Evolutionary conservation across 148 eudicot species (phyloP).

Genomic region (Spergularia marina): DNA sequence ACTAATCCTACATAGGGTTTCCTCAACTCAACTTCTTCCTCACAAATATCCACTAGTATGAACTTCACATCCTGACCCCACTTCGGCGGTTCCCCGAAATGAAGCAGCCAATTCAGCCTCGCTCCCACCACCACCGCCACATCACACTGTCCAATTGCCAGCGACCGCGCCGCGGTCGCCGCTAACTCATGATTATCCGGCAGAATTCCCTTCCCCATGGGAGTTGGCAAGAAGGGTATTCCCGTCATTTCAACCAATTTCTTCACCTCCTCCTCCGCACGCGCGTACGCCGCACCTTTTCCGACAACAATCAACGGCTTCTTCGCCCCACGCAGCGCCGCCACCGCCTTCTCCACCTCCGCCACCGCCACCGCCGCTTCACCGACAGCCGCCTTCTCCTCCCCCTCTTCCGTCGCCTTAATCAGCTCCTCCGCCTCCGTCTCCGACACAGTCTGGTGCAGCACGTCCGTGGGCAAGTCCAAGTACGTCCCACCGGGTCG

Average conservation of each 20-base stretch:
- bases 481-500: constrained; percentile 87
- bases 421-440: constrained; percentile 57
- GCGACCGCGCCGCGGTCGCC: constrained; percentile 82
- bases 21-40: constrained; percentile 76
- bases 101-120: constrained; percentile 89
- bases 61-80: constrained; percentile 90
- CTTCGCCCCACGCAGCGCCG: constrained; percentile 54
- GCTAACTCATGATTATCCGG: constrained; percentile 81
- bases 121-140: constrained; percentile 90
- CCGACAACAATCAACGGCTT: constrained; percentile 86
- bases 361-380: background rate
- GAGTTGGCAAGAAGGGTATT: constrained; percentile 91
- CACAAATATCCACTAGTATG: constrained; percentile 63
- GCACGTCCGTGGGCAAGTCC: constrained; percentile 78
- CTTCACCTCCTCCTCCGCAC: constrained; percentile 49
- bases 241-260: constrained; percentile 72
- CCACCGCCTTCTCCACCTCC: constrained; percentile 53
- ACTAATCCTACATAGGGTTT: constrained; percentile 71
- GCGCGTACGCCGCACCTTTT: constrained; percentile 79
- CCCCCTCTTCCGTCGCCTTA: constrained; percentile 24
- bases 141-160: constrained; percentile 91
- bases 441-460: constrained; percentile 56
- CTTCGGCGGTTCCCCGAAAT: constrained; percentile 92
- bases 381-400: background rate
- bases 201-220: constrained; percentile 96